phyloP scores from a whole-genome alignment of 352 stramenopile species.

The Pythium apleroticum region DNA sequence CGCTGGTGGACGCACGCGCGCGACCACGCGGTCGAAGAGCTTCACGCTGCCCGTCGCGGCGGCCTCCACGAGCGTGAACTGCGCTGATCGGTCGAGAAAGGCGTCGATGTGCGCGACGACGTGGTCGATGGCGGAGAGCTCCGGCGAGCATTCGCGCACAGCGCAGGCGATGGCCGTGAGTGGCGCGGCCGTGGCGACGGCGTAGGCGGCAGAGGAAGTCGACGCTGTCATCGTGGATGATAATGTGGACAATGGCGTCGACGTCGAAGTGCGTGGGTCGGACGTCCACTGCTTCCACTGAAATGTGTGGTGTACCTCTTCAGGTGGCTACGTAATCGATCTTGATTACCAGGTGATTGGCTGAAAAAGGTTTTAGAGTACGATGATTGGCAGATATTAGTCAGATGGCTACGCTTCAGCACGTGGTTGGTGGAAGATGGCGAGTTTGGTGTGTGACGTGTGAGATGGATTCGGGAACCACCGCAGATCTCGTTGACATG shows the following conservation, averaged over 20 bases:
- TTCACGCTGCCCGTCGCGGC: slow-evolving; percentile 22
- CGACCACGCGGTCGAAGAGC: slow-evolving; percentile 30
- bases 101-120: slow-evolving; percentile 26
- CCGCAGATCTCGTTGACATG: too few relatives aligned
- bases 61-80: slow-evolving; percentile 23
- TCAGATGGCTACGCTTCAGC: slow-evolving; percentile 9
- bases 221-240: neutral
- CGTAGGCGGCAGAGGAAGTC: slow-evolving; percentile 6
- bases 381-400: slow-evolving; percentile 11
- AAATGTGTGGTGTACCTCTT: slow-evolving; percentile 1
- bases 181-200: slow-evolving; percentile 17
- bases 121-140: slow-evolving; percentile 28
- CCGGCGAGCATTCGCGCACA: slow-evolving; percentile 18
- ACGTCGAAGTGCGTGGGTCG: slow-evolving; percentile 4
- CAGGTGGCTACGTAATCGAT: slow-evolving; percentile 14
- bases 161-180: slow-evolving; percentile 26
- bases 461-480: too few relatives aligned
- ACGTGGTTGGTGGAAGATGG: neutral
- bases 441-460: too few relatives aligned
- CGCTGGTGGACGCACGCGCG: slow-evolving; percentile 16
- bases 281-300: slow-evolving; percentile 4
- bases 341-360: neutral
- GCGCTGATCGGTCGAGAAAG: slow-evolving; percentile 25
- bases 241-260: neutral
- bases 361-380: neutral